phyloP scores from a whole-genome alignment of 805 yeast genomes.

The Candida rishiriensis region DNA sequence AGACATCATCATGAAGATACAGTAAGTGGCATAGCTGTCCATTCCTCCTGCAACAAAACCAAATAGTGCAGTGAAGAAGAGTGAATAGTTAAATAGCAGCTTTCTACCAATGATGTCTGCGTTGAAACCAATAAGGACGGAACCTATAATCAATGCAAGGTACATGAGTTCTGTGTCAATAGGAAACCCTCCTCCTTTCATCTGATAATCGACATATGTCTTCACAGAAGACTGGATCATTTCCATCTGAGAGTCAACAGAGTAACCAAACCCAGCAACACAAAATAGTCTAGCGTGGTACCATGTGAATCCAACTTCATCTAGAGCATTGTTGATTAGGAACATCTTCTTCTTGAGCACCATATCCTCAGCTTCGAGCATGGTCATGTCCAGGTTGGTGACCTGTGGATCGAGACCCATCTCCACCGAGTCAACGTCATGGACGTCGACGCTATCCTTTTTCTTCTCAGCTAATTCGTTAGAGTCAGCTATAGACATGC shows the following conservation, averaged over 20 bases:
- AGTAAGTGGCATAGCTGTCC: constrained; percentile 44
- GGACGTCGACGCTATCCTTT: no score
- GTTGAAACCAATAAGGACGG: constrained; percentile 51
- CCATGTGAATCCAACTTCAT: constrained; percentile 59
- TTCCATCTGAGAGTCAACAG: constrained; percentile 49
- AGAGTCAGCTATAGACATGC: no score
- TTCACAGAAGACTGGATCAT: constrained; percentile 44
- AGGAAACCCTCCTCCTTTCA: constrained; percentile 40
- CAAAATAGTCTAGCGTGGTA: constrained; percentile 46
- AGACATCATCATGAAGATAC: constrained; percentile 45
- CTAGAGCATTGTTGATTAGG: constrained; percentile 49
- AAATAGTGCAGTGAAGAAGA: constrained; percentile 43
- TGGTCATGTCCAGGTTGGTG: constrained; percentile 20
- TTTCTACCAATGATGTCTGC: constrained; percentile 54
- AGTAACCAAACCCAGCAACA: constrained; percentile 54
- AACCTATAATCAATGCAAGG: constrained; percentile 49
- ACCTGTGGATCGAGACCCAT: no score
- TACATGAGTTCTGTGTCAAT: constrained; percentile 42
- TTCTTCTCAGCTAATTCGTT: no score
- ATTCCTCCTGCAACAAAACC: constrained; percentile 53
- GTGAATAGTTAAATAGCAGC: constrained; percentile 47
- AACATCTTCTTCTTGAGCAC: constrained; percentile 37
- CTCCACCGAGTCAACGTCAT: no score
- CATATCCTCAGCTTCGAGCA: constrained; percentile 28
- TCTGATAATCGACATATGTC: constrained; percentile 42